A percentile compares a stretch with the other conserved stretches of the same genome.
Evolutionary conservation across 2,329 filamentous ascomycete genomes (phyloP).

Genomic region (Monosporascus sp.): DNA sequence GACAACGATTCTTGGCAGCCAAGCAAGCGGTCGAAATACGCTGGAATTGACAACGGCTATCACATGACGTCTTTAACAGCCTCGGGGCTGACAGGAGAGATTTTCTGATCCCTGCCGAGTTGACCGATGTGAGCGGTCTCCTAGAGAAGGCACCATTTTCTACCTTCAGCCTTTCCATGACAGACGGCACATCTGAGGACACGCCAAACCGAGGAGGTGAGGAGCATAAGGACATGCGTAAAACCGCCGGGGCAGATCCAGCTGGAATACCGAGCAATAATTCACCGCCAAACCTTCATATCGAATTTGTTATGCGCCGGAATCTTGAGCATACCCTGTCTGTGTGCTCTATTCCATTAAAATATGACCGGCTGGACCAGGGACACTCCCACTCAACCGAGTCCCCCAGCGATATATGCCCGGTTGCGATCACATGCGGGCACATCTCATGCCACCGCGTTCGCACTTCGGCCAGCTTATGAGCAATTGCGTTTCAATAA

Average conservation of each 20-base stretch:
- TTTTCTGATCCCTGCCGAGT: neutral
- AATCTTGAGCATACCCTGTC: slow-evolving; percentile 9
- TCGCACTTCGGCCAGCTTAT: slow-evolving; percentile 8
- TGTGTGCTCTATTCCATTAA: slow-evolving; percentile 5
- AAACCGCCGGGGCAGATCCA: neutral
- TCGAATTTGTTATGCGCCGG: slow-evolving; percentile 1
- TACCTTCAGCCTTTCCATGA: neutral
- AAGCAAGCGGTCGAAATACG: neutral
- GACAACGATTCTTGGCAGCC: neutral
- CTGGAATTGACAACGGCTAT: neutral
- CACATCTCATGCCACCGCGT: slow-evolving; percentile 8
- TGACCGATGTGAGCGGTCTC: neutral
- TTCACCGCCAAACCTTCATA: neutral
- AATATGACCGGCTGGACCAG: neutral
- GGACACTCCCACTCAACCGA: neutral
- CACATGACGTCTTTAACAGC: neutral
- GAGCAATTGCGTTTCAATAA: neutral
- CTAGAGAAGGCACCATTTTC: neutral
- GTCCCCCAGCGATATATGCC: neutral
- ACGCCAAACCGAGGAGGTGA: neutral
- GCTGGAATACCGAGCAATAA: neutral
- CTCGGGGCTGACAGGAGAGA: neutral
- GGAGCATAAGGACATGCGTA: no score
- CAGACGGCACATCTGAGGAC: neutral
- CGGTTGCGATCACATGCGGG: slow-evolving; percentile 9